Base-by-base conservation (phyloP, 1,284 basidiomycete genomes). In the Cerioporus squamosus region DNA sequence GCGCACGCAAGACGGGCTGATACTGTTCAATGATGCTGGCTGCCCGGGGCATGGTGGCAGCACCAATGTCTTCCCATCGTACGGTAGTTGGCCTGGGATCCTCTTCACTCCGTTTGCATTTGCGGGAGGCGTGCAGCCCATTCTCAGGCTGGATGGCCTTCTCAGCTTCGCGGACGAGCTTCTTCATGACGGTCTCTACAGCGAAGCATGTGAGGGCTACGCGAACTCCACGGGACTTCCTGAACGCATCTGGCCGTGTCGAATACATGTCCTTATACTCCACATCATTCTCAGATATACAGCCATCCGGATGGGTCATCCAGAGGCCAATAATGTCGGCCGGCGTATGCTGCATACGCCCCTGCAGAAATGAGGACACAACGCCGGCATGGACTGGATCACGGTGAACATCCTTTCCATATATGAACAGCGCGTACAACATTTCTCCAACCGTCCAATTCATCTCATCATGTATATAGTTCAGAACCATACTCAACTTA, bases 181-280 rank as follows among this genome's bases (percentile, higher is more conserved):
- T 12, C 20, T 20, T 44, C 29, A 15, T 15, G n/a, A 52, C 42
- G 2, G 29, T 36, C 42, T 52, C 42, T 1, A 18, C 51, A 44
- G 51, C 40, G 20, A 52, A 52, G 8, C 17, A 44, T 14, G 51
- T 52, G 29, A 52, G 51, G 42, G 43, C 51, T 5, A 52, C 51
- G 7, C 51, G 51, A 7, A 52, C 51, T 5, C 42, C 44, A 14
- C 24, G 2, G n/a, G 26, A 24, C 10, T 22, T 12, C n/a, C 31
- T 1, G 10, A 44, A 22, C 20, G 31, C 42, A 5, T 44, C 42
- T 26, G 18, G 4, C 22, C 24, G 10, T 7, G 50, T 10, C 7
- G 51, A 52, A 18, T 15, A 52, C 51, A 52, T 44, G 14, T 29
- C 43, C 20, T 26, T n/a, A 23, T 44, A 20, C n/a, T 52, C 51